Conservation (phyloP, 257 asterid genomes). For the Capsicum chinense region DNA sequence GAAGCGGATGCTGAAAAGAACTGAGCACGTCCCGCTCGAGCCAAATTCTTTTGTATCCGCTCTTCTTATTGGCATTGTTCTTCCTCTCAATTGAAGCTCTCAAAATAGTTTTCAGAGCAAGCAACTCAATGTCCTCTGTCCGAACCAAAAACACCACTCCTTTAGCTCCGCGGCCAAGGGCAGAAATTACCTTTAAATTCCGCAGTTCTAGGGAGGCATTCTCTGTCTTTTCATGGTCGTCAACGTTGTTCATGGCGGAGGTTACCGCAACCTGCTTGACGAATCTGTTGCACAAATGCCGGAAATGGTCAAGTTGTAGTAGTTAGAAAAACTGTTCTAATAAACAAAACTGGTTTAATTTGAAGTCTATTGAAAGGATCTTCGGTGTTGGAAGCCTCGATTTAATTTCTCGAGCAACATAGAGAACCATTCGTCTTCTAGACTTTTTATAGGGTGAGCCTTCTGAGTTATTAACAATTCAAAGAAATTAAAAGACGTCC, state of each 20-base stretch:
- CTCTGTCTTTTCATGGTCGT: conserved; percentile 20
- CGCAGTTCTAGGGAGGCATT: conserved; percentile 44
- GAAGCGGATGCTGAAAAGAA: conserved; percentile 66
- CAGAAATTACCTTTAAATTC: conserved; percentile 59
- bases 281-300: not conserved
- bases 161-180: conserved; percentile 96
- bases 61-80: conserved; percentile 32
- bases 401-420: not conserved
- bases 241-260: conserved; percentile 57
- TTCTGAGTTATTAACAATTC: not conserved
- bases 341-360: not conserved
- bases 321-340: too few species aligned
- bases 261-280: not conserved
- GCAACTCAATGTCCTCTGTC: conserved; percentile 52
- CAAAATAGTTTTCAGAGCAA: conserved; percentile 76
- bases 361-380: not conserved
- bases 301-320: not conserved
- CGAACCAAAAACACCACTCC: conserved; percentile 84
- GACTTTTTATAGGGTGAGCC: not conserved
- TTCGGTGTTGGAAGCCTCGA: not conserved
- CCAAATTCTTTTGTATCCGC: conserved; percentile 60
- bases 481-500: not conserved
- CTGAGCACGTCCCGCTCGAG: conserved; percentile 69
- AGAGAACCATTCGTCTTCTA: not conserved
- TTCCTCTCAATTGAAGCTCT: conserved; percentile 68